Conservation (phyloP, 768 basidiomycete genomes). For the Kwoniella europaea region DNA sequence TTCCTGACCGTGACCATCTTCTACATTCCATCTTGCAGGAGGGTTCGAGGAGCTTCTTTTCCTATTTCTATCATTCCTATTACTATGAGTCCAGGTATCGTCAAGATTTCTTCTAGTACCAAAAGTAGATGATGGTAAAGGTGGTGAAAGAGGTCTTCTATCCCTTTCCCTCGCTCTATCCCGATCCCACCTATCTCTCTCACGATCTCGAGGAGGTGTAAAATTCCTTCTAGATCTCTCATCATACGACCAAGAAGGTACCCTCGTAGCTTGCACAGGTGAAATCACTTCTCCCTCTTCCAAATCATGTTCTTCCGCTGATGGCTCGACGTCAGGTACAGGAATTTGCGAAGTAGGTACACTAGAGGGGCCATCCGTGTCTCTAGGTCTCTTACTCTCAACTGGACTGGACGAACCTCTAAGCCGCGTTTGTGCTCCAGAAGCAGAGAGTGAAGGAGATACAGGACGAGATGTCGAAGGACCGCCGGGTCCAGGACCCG, state of each 20-base stretch:
- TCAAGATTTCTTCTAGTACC: constrained; percentile 7
- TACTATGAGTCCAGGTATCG: constrained; percentile 6
- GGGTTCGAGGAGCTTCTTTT: constrained; percentile 22
- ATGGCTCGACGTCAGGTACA: constrained; percentile 13
- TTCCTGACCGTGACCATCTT: neutral
- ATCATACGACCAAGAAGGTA: constrained; percentile 21
- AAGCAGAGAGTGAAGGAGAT: constrained; percentile 13
- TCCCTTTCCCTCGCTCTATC: constrained; percentile 16
- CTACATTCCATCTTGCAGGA: constrained; percentile 19
- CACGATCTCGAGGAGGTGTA: constrained; percentile 14
- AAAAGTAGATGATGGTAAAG: constrained; percentile 5
- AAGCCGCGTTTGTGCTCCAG: constrained; percentile 9
- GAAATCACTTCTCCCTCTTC: constrained; percentile 50
- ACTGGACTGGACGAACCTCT: constrained; percentile 38
- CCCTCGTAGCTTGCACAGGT: constrained; percentile 21
- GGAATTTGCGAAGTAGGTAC: constrained; percentile 12
- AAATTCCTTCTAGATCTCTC: constrained; percentile 15
- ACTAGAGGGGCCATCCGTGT: neutral
- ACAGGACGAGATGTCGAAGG: constrained; percentile 5
- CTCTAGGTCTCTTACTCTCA: constrained; percentile 5
- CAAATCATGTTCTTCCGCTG: constrained; percentile 33
- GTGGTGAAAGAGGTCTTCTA: constrained; percentile 4
- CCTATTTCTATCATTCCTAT: constrained; percentile 1
- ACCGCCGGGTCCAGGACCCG: neutral
- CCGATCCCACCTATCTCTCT: constrained; percentile 24